Percentiles rank a stretch among this genome's conserved stretches.
Conservation (phyloP, 441 rosid genomes). For the Adansonia gregorii region DNA sequence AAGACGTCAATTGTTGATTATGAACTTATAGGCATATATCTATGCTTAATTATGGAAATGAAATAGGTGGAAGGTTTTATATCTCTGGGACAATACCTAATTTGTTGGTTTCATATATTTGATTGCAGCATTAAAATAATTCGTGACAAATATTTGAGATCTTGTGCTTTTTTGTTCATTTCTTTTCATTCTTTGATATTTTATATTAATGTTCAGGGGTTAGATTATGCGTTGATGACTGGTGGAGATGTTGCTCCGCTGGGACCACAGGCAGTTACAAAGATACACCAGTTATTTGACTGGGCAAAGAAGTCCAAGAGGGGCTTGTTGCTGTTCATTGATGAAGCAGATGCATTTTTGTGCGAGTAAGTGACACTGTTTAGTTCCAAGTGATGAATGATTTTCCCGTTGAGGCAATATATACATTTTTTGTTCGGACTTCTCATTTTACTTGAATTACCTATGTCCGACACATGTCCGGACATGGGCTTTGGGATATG, state of each 20-base stretch:
- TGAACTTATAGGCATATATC: not conserved
- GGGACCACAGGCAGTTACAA: constrained; percentile 96
- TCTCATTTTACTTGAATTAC: too few species aligned
- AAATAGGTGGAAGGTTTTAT: not conserved
- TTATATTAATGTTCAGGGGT: constrained; percentile 57
- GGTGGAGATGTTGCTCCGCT: constrained; percentile 99
- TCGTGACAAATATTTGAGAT: not conserved
- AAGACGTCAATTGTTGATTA: not conserved
- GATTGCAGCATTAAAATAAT: not conserved
- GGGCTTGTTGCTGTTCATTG: constrained; percentile 86
- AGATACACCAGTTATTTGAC: constrained; percentile 93
- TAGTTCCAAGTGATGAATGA: constrained; percentile 8
- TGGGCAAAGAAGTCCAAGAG: constrained; percentile 91
- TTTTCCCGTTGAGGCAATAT: not conserved
- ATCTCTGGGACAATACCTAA: constrained; percentile 2
- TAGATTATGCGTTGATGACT: constrained; percentile 97
- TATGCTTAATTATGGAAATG: not conserved
- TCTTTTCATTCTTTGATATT: constrained; percentile 21
- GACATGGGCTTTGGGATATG: too few species aligned
- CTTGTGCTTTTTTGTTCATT: constrained; percentile 6
- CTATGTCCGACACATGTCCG: too few species aligned
- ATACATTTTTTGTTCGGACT: too few species aligned
- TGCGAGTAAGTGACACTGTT: constrained; percentile 75
- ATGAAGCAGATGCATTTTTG: constrained; percentile 96
- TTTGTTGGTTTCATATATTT: not conserved